Conservation (phyloP, 306 rosid genomes). For the Inga leiocalycina region DNA sequence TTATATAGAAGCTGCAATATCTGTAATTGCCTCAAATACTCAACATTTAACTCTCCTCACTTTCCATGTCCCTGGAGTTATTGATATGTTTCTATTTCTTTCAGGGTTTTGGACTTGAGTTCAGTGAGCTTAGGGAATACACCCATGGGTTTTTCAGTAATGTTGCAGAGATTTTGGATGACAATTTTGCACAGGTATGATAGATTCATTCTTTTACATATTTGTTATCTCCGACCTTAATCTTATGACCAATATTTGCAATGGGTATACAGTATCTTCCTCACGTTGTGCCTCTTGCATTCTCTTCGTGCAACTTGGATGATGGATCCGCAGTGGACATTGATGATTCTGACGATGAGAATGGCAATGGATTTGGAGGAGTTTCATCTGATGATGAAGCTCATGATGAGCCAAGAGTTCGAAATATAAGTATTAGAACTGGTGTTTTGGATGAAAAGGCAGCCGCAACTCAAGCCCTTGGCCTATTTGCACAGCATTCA, state of each 20-base stretch:
- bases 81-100: conserved; percentile 38
- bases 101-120: conserved; percentile 93
- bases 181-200: conserved; percentile 79
- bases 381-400: conserved; percentile 99
- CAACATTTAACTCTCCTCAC: conserved; percentile 23
- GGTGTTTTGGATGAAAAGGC: conserved; percentile 99
- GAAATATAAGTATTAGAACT: conserved; percentile 91
- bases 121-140: conserved; percentile 95
- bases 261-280: conserved; percentile 84
- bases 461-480: conserved; percentile 99
- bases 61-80: conserved; percentile 26
- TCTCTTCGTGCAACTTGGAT: conserved; percentile 96
- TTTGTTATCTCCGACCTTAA: conserved; percentile 32
- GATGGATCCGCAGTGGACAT: conserved; percentile 97
- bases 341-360: conserved; percentile 85
- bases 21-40: conserved; percentile 54
- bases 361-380: conserved; percentile 87
- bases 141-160: conserved; percentile 98
- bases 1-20: conserved; percentile 90
- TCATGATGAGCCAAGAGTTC: conserved; percentile 95
- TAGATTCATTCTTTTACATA: conserved; percentile 26
- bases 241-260: conserved; percentile 36
- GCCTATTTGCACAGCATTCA: conserved; percentile 91
- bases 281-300: conserved; percentile 89
- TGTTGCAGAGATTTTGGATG: conserved; percentile 89